These are phyloP conservation scores for Daldinia vernicosa DNA, from an alignment of 495 filamentous ascomycete genomes.

Conservation along the genomic window DNA sequence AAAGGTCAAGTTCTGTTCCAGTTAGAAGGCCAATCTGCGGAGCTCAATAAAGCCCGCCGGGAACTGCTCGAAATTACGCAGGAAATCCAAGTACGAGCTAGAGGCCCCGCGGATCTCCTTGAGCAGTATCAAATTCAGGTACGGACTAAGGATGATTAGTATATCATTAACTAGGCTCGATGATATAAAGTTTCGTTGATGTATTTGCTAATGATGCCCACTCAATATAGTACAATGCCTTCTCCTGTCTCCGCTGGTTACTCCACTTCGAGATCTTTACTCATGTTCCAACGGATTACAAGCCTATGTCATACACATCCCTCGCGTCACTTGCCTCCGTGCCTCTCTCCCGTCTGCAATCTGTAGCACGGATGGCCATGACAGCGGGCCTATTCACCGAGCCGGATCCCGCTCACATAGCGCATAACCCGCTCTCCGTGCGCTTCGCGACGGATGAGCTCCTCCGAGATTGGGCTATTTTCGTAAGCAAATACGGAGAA, in stretches of 20 bases:
- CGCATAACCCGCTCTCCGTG: not conserved
- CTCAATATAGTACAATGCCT: not conserved
- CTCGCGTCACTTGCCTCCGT: not conserved
- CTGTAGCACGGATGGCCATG: not conserved
- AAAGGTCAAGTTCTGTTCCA: not conserved
- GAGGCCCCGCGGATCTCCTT: not conserved
- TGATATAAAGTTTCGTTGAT: not conserved
- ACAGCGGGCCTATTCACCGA: not conserved
- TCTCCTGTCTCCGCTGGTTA: not conserved
- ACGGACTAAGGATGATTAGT: not conserved
- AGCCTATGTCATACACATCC: not conserved
- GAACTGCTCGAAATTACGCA: not conserved
- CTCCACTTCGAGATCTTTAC: not conserved
- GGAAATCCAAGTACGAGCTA: not conserved
- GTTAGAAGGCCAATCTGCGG: not conserved
- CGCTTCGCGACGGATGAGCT: not conserved
- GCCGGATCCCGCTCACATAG: not conserved
- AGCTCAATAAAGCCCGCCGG: not conserved
- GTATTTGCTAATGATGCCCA: not conserved
- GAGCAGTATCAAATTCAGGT: slow-evolving; percentile 1
- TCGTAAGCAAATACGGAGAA: not conserved
- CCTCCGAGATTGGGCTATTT: not conserved
- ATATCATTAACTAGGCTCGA: not conserved
- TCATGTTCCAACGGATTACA: not conserved
- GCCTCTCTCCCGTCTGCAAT: not conserved